Percentiles rank a stretch among this genome's conserved stretches.
Evolutionary conservation across 495 filamentous ascomycete genomes (phyloP).

Genomic region (Saxophila tyrrhenica): DNA sequence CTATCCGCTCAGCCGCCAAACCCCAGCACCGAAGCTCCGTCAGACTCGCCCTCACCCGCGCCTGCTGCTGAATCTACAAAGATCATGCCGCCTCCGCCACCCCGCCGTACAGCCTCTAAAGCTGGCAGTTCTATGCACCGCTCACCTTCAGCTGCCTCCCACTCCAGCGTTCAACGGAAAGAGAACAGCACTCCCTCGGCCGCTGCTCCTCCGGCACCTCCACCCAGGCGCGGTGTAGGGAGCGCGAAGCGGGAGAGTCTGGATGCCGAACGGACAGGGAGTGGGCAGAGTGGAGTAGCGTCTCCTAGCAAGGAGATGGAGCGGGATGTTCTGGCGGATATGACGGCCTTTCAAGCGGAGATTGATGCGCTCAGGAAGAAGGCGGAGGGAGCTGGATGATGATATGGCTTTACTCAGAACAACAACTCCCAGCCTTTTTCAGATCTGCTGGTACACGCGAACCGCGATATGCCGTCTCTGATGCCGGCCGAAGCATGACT

Average conservation of each 20-base stretch:
- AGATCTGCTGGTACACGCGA: no score
- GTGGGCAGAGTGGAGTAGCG: background rate
- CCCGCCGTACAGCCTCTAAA: constrained; percentile 8
- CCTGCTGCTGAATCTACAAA: constrained; percentile 8
- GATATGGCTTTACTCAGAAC: no score
- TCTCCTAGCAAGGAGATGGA: background rate
- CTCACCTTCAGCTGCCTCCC: constrained; percentile 8
- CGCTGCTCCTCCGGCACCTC: constrained; percentile 10
- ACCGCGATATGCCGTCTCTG: background rate
- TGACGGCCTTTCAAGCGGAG: constrained; percentile 29
- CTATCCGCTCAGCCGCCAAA: constrained; percentile 7
- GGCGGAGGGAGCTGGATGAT: background rate
- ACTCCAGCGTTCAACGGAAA: constrained; percentile 3
- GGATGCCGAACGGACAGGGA: background rate
- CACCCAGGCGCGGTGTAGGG: constrained; percentile 2
- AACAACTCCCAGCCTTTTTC: no score
- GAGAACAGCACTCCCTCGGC: background rate
- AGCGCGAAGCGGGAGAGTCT: background rate
- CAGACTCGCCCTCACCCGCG: constrained; percentile 7
- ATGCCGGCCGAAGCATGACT: background rate
- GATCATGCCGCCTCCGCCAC: constrained; percentile 24
- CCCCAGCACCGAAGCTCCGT: constrained; percentile 11
- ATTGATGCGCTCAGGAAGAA: constrained; percentile 23
- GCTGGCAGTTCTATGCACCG: background rate
- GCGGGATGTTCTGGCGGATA: constrained; percentile 26